Conservation (phyloP, 768 basidiomycete species). For the Macrolepiota dolichaula region DNA sequence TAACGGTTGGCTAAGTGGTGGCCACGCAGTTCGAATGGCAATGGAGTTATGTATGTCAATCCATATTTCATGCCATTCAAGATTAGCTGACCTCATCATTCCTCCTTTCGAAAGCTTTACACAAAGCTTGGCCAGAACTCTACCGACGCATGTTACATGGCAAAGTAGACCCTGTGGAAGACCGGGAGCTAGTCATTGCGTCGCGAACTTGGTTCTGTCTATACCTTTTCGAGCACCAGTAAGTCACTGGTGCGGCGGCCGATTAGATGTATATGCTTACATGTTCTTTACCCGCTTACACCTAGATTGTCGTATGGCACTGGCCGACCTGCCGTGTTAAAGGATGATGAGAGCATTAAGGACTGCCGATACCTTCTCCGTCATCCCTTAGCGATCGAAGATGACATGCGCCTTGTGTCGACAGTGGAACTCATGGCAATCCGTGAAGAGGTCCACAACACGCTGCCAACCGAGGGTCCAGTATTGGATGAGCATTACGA, state of each 20-base stretch:
- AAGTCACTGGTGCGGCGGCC: conserved; percentile 25
- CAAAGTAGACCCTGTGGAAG: conserved; percentile 55
- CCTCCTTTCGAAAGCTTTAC: conserved; percentile 55
- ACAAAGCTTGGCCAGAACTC: conserved; percentile 87
- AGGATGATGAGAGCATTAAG: conserved; percentile 88
- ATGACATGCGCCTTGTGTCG: conserved; percentile 93
- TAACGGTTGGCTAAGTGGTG: conserved; percentile 94
- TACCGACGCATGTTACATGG: conserved; percentile 72
- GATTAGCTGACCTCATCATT: not conserved
- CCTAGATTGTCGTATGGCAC: conserved; percentile 91
- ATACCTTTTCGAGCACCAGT: conserved; percentile 95
- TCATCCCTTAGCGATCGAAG: conserved; percentile 87
- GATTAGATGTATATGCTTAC: not conserved
- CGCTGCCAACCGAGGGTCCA: conserved; percentile 72
- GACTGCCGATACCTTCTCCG: conserved; percentile 76
- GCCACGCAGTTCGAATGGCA: conserved; percentile 96
- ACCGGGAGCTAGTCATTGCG: conserved; percentile 77
- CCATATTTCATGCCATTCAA: not conserved
- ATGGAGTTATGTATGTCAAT: conserved; percentile 77
- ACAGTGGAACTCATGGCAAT: conserved; percentile 92
- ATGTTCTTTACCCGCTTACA: not conserved
- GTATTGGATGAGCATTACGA: conserved; percentile 71
- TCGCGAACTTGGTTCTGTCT: conserved; percentile 92
- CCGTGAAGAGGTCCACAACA: conserved; percentile 82
- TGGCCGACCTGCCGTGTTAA: conserved; percentile 87